Evolutionary conservation across 208 protist species (phyloP).

Genomic region (Leishmania tropica): DNA sequence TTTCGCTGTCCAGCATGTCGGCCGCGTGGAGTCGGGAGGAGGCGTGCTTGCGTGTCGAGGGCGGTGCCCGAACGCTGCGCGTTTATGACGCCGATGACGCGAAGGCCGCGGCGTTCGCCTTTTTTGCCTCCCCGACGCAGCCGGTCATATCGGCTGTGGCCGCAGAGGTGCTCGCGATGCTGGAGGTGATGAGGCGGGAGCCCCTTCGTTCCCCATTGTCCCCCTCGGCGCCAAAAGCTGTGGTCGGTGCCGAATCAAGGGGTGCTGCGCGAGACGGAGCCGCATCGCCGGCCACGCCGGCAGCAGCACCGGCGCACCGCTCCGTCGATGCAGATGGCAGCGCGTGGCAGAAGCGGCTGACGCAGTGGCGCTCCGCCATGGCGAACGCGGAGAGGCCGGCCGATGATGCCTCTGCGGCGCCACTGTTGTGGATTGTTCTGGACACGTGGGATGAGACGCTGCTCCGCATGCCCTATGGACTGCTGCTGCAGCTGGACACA

Average conservation of each 20-base stretch:
- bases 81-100: too few relatives aligned
- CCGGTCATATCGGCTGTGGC: constrained; percentile 3
- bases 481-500: constrained; percentile 53
- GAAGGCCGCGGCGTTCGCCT: background rate
- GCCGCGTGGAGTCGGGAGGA: constrained; percentile 32
- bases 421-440: constrained; percentile 62
- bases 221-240: background rate
- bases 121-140: constrained; percentile 1
- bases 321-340: background rate
- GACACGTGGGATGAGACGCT: constrained; percentile 73
- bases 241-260: background rate
- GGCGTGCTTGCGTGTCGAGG: background rate
- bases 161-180: background rate
- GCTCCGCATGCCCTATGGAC: constrained; percentile 49
- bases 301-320: too few relatives aligned
- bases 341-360: constrained; percentile 19
- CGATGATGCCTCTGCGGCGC: constrained; percentile 22
- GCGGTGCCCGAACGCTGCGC: background rate
- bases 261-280: too few relatives aligned
- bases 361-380: constrained; percentile 33
- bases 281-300: background rate
- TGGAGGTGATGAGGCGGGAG: background rate
- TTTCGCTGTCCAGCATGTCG: constrained; percentile 30
- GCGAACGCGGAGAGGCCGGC: constrained; percentile 26
- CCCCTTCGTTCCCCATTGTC: too few relatives aligned